Conservation (phyloP, 768 basidiomycete species). For the Mycena vitilis region DNA sequence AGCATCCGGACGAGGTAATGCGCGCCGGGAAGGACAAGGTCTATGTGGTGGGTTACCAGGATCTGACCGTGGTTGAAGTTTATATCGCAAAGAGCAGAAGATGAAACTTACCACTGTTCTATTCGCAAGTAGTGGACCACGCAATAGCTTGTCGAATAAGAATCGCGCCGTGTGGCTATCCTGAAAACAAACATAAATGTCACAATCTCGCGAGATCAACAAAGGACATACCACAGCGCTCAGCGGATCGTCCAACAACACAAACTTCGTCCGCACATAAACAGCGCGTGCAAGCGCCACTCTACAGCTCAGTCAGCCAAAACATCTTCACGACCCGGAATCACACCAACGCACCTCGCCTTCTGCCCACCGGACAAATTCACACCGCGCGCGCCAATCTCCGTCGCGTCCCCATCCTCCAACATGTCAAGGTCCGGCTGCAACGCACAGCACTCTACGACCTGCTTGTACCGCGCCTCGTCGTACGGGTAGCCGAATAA, state of each 20-base stretch:
- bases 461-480: constrained; percentile 77
- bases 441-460: constrained; percentile 87
- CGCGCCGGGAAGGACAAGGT: constrained; percentile 82
- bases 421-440: constrained; percentile 83
- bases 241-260: constrained; percentile 69
- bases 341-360: constrained; percentile 56
- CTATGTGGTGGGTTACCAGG: constrained; percentile 87
- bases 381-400: constrained; percentile 77
- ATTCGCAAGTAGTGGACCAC: constrained; percentile 71
- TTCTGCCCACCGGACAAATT: constrained; percentile 64
- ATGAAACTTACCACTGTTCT: constrained; percentile 66
- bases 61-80: no score
- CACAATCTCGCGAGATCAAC: no score
- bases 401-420: constrained; percentile 87
- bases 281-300: constrained; percentile 75
- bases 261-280: constrained; percentile 61
- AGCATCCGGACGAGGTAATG: constrained; percentile 82
- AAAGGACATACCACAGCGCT: constrained; percentile 66
- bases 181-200: constrained; percentile 43
- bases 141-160: constrained; percentile 72
- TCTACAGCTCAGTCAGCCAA: constrained; percentile 39
- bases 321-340: not conserved
- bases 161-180: constrained; percentile 77
- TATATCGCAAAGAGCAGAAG: no score
- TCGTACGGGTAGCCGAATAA: constrained; percentile 80